phyloP scores from a whole-genome alignment of 2,329 filamentous ascomycete genomes.

The Pseudocercospora vitis region DNA sequence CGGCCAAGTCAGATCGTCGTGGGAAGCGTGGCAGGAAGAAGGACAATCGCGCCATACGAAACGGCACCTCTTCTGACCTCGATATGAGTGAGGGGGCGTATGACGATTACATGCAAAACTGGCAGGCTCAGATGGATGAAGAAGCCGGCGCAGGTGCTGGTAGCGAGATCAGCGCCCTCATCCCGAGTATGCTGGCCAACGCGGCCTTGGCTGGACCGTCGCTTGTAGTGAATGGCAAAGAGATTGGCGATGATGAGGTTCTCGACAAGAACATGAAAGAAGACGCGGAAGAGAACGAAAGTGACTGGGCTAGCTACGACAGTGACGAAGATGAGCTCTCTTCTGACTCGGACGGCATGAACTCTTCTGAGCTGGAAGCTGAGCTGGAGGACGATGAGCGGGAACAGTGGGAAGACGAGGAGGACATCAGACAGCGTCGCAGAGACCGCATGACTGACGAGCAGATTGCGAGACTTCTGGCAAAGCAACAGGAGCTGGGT shows the following conservation, averaged over 20 bases:
- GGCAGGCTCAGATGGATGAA: conserved; percentile 44
- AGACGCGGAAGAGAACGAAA: conserved; percentile 18
- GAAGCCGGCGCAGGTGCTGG: conserved; percentile 21
- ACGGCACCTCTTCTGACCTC: conserved; percentile 47
- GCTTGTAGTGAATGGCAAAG: conserved; percentile 33
- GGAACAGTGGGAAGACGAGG: conserved; percentile 42
- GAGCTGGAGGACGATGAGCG: conserved; percentile 37
- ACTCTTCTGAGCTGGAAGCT: conserved; percentile 39
- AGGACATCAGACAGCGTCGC: conserved; percentile 43
- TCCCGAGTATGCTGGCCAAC: conserved; percentile 15
- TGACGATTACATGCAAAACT: conserved; percentile 70
- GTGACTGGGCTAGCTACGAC: conserved; percentile 26
- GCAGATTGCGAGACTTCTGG: conserved; percentile 59
- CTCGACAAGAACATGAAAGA: conserved; percentile 22
- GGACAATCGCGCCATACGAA: conserved; percentile 29
- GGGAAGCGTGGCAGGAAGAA: conserved; percentile 38
- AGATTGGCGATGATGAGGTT: conserved; percentile 34
- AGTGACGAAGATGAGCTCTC: conserved; percentile 34
- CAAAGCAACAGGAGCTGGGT: conserved; percentile 64
- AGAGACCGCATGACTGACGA: conserved; percentile 56
- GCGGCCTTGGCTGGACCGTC: conserved; percentile 29
- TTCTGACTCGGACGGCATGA: conserved; percentile 42
- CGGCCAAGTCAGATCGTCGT: conserved; percentile 22
- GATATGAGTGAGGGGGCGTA: conserved; percentile 47
- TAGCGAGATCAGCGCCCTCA: conserved; percentile 8